A percentile compares a stretch with the other conserved stretches of the same genome.
Conservation (phyloP, 345 rosid species). For the Psidium friedrichsthalianum region DNA sequence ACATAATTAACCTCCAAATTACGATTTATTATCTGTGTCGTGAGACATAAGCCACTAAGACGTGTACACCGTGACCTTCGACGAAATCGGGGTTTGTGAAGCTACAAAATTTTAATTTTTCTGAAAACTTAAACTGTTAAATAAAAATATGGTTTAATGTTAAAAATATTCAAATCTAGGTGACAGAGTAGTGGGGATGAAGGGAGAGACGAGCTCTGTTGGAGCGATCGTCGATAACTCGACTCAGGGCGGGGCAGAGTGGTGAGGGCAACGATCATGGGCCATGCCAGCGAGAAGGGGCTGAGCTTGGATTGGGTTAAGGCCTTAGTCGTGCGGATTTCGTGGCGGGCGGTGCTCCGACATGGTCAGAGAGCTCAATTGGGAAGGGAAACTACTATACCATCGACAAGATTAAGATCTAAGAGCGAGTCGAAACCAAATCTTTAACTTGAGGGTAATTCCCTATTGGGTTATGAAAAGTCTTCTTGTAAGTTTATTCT, state of each 20-base stretch:
- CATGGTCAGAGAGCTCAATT: background rate
- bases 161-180: background rate
- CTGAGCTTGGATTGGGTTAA: background rate
- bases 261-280: background rate
- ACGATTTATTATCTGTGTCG: background rate
- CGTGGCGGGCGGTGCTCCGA: background rate
- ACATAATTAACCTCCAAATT: too few relatives aligned
- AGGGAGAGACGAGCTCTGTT: background rate
- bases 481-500: background rate
- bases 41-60: background rate
- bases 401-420: background rate
- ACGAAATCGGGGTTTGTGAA: too few relatives aligned
- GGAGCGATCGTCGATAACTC: background rate
- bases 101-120: too few relatives aligned
- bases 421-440: background rate
- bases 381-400: background rate
- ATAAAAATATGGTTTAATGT: background rate
- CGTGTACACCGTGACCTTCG: rapidly evolving
- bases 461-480: too few relatives aligned
- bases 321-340: background rate
- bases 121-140: background rate
- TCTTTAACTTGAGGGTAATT: background rate
- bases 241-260: background rate
- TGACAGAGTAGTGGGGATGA: background rate
- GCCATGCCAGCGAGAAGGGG: background rate